These are phyloP conservation scores for Arthrinium puccinioides DNA, from an alignment of 2,329 filamentous ascomycete genomes.

Conservation along the genomic window DNA sequence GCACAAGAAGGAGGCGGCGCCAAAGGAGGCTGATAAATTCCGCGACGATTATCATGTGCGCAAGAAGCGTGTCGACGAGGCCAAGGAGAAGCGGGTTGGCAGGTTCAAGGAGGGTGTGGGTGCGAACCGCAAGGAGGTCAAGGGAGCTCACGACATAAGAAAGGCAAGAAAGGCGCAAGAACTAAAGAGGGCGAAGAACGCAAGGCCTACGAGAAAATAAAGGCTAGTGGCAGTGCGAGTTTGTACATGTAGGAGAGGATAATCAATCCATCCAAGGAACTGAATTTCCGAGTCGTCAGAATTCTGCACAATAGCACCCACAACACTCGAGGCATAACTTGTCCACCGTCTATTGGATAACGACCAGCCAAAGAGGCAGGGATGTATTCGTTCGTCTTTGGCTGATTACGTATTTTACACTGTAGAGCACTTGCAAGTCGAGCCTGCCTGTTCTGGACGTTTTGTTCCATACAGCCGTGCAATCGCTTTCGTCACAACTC, in stretches of 20 bases:
- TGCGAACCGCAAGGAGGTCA: conserved; percentile 66
- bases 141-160: conserved; percentile 74
- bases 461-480: background rate
- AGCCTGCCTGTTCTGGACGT: background rate
- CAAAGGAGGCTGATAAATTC: conserved; percentile 89
- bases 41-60: conserved; percentile 83
- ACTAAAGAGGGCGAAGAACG: conserved; percentile 79
- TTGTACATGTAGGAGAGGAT: too few relatives aligned
- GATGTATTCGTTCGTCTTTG: background rate
- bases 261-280: too few relatives aligned
- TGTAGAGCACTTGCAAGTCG: conserved; percentile 1
- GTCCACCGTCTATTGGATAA: background rate
- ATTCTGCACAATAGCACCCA: too few relatives aligned
- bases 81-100: conserved; percentile 75
- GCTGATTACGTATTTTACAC: conserved; percentile 3
- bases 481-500: background rate
- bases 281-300: too few relatives aligned
- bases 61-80: conserved; percentile 84
- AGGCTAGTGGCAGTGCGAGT: too few relatives aligned
- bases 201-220: conserved; percentile 57
- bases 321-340: too few relatives aligned
- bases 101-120: conserved; percentile 66
- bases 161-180: conserved; percentile 75
- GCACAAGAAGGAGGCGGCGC: conserved; percentile 81
- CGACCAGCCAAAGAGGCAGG: too few relatives aligned